Evolutionary conservation across 305 asterid genomes (phyloP).

Genomic region (Withania somnifera): DNA sequence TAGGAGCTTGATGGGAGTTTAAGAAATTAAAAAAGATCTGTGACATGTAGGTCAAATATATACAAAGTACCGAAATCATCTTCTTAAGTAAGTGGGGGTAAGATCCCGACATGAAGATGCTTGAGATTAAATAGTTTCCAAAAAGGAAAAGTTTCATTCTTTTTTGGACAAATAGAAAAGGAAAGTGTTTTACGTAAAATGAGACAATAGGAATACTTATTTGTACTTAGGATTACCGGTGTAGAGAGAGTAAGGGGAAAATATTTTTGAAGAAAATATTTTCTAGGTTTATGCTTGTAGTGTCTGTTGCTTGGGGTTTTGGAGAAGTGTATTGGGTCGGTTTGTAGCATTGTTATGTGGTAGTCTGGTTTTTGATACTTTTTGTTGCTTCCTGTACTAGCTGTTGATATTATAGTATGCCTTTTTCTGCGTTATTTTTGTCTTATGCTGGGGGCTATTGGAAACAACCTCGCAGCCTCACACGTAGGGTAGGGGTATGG

Average conservation of each 20-base stretch:
- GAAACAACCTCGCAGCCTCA: too few species aligned
- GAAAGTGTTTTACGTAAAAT: not conserved
- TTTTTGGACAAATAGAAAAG: not conserved
- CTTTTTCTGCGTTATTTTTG: too few species aligned
- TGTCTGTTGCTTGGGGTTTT: too few species aligned
- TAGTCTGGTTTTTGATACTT: too few species aligned
- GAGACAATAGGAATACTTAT: not conserved
- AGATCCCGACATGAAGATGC: not conserved
- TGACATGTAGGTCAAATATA: not conserved
- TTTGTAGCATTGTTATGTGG: too few species aligned
- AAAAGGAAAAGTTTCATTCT: not conserved
- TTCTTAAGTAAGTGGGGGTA: not conserved
- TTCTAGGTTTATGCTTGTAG: too few species aligned
- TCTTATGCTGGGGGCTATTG: too few species aligned
- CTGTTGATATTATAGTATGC: too few species aligned
- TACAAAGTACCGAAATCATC: not conserved
- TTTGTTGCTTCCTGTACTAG: too few species aligned
- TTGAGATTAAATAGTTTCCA: not conserved
- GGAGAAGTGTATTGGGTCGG: too few species aligned
- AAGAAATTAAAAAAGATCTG: not conserved
- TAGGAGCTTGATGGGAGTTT: not conserved
- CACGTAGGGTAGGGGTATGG: too few species aligned
- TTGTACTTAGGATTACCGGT: not conserved
- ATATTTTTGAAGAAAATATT: too few species aligned
- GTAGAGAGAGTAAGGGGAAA: not conserved